Base-by-base conservation (phyloP, 352 stramenopile genomes). In the Globisporangium cylindrosporum region DNA sequence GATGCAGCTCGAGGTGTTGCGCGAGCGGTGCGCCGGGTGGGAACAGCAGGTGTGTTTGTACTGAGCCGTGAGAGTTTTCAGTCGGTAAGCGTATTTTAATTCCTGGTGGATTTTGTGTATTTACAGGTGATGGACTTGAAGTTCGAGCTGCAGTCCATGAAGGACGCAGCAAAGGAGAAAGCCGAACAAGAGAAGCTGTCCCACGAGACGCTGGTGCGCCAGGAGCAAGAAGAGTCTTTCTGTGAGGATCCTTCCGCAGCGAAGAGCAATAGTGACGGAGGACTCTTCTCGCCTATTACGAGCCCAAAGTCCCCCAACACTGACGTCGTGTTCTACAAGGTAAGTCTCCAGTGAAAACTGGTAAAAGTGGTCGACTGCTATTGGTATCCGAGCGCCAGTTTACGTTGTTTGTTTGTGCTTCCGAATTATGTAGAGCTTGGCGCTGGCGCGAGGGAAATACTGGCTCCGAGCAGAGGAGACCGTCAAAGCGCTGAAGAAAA, bases 131-230 rank as follows among this genome's bases (percentile, higher is more conserved):
- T 86, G 15, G 69, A 82, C 29, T 59, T 86, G 18, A 86, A 86
- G 51, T 86, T 86, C 66, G 78, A 86, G 64, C 43, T 86, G 4
- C 76, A 86, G 55, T 78, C 72, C 4, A 14, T 84, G 29, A 76
- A 77, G 53, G 69, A 83, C 62, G 46, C 64, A 15, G 41, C 62
- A 8, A 74, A 74, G 55, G 76, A 83, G 48, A 69, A 72, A 54
- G 68, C 71, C 6, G 77, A 81, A 34, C 36, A 49, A 25, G 67
- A 67, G 25, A 69, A 29, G 51, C 14, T 22, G 1, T 48, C 51
- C 12, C 66, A 68, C 6, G 58, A 70, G 36, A 27, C 34, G 22
- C 49, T 62, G 20, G 62, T 56, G 32, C 63, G 48, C 7, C 29
- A 69, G 25, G 62, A 70, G 25, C 41, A 15, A 22, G 62, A 70